These are phyloP conservation scores for Collybiopsis luxurians DNA, from an alignment of 768 basidiomycete genomes.

Conservation along the genomic window DNA sequence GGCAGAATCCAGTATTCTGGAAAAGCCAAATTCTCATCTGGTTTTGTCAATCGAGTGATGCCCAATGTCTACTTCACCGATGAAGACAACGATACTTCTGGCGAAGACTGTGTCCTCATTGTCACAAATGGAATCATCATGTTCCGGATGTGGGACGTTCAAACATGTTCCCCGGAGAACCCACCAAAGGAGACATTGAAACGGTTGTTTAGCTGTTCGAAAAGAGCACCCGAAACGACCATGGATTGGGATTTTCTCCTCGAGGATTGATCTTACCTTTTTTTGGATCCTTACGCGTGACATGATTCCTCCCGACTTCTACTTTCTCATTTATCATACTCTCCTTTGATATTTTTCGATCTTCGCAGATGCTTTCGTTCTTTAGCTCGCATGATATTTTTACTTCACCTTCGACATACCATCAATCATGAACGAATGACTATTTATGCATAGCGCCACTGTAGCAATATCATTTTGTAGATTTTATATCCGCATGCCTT, in stretches of 20 bases:
- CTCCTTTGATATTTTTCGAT: not conserved
- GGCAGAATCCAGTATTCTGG: constrained; percentile 60
- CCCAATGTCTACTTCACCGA: constrained; percentile 49
- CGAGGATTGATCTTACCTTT: constrained; percentile 46
- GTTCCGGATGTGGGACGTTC: constrained; percentile 81
- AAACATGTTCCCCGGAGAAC: constrained; percentile 62
- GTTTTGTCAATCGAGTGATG: constrained; percentile 70
- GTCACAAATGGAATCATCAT: constrained; percentile 57
- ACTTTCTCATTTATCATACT: not conserved
- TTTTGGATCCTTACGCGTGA: not conserved
- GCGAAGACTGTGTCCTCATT: constrained; percentile 63
- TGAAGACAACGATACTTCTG: constrained; percentile 27
- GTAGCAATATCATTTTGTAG: constrained; percentile 2
- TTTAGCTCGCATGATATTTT: constrained; percentile 5
- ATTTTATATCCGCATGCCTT: not conserved
- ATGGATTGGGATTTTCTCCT: constrained; percentile 83
- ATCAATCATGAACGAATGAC: not conserved
- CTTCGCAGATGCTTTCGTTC: not conserved
- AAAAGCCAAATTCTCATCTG: constrained; percentile 59
- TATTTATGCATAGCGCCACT: not conserved
- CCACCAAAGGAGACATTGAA: constrained; percentile 59
- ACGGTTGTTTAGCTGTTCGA: constrained; percentile 59
- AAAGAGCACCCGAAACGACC: constrained; percentile 49
- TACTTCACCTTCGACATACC: constrained; percentile 9
- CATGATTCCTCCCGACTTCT: too few species aligned